Evolutionary conservation across 1,284 basidiomycete genomes (phyloP).

Genomic region (Erythrobasidium hasegawianum): DNA sequence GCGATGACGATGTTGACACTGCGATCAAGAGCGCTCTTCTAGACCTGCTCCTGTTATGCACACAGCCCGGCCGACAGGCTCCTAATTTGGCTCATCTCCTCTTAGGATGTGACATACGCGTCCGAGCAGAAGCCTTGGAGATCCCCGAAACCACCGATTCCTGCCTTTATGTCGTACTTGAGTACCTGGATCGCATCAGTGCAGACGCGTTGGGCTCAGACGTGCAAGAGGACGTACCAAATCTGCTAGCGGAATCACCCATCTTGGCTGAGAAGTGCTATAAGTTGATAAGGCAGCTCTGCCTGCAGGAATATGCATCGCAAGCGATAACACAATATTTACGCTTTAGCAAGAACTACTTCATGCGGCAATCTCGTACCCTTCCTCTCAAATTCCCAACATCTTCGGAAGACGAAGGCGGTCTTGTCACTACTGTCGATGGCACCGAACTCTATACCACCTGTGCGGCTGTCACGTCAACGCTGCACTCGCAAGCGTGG

Average conservation of each 20-base stretch:
- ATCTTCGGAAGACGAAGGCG: constrained; percentile 8
- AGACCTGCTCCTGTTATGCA: constrained; percentile 77
- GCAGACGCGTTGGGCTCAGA: not conserved
- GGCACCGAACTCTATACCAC: constrained; percentile 68
- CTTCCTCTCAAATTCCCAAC: constrained; percentile 54
- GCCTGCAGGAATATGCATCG: constrained; percentile 76
- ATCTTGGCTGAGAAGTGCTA: constrained; percentile 82
- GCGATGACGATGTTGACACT: constrained; percentile 55
- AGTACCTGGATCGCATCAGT: constrained; percentile 3
- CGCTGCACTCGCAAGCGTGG: constrained; percentile 76
- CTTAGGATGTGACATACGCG: constrained; percentile 64
- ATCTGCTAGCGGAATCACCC: constrained; percentile 51
- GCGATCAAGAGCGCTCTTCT: constrained; percentile 75
- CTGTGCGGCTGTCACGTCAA: constrained; percentile 67
- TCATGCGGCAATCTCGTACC: constrained; percentile 71
- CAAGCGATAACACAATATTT: constrained; percentile 80
- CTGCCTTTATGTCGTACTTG: constrained; percentile 67
- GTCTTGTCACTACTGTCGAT: constrained; percentile 51
- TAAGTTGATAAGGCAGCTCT: constrained; percentile 77
- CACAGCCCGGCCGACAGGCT: constrained; percentile 60
- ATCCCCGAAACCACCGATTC: constrained; percentile 61
- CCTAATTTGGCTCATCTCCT: constrained; percentile 89
- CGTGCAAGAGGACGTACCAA: constrained; percentile 33
- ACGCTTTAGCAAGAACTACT: constrained; percentile 83
- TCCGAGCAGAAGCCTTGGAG: constrained; percentile 51